These are phyloP conservation scores for Pezicula carpinea DNA, from an alignment of 2,329 filamentous ascomycete species.

Conservation along the genomic window DNA sequence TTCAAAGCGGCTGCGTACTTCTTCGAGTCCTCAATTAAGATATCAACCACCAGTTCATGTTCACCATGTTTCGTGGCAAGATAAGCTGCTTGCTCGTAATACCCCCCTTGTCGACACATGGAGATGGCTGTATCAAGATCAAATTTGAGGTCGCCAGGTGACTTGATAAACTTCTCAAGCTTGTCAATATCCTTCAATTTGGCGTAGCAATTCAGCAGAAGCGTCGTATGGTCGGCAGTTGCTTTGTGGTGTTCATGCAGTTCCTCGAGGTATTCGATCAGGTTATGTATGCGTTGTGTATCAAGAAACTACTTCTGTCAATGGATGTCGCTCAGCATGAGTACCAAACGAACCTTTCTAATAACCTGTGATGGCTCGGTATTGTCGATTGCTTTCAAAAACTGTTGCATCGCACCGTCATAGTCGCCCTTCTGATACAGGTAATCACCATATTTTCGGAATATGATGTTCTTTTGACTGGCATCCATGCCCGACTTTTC, in stretches of 20 bases:
- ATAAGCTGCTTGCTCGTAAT: slow-evolving; percentile 94
- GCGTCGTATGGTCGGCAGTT: slow-evolving; percentile 89
- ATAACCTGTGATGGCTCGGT: slow-evolving; percentile 97
- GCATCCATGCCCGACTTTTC: slow-evolving; percentile 80
- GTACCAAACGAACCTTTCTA: slow-evolving; percentile 59
- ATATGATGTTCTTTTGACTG: slow-evolving; percentile 84
- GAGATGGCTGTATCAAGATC: slow-evolving; percentile 94
- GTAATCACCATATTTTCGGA: slow-evolving; percentile 89
- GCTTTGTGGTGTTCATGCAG: slow-evolving; percentile 91
- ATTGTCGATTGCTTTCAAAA: slow-evolving; percentile 90
- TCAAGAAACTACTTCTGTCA: slow-evolving; percentile 69
- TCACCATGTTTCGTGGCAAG: slow-evolving; percentile 92
- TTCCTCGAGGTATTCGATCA: slow-evolving; percentile 96
- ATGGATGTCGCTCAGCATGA: slow-evolving; percentile 5
- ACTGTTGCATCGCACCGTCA: slow-evolving; percentile 98
- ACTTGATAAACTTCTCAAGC: slow-evolving; percentile 93
- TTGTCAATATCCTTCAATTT: slow-evolving; percentile 97
- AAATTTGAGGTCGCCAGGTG: slow-evolving; percentile 89
- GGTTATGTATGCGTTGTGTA: slow-evolving; percentile 93
- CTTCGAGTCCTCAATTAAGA: slow-evolving; percentile 92
- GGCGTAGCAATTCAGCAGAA: slow-evolving; percentile 94
- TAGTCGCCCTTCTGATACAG: slow-evolving; percentile 94
- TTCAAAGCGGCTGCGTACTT: slow-evolving; percentile 82
- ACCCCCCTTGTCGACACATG: slow-evolving; percentile 96
- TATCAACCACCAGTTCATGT: slow-evolving; percentile 89